Evolutionary conservation across 1,284 basidiomycete genomes (phyloP), one percentile per base, ranked within the genome.

Genomic region (Ceraceosorus guamensis): DNA sequence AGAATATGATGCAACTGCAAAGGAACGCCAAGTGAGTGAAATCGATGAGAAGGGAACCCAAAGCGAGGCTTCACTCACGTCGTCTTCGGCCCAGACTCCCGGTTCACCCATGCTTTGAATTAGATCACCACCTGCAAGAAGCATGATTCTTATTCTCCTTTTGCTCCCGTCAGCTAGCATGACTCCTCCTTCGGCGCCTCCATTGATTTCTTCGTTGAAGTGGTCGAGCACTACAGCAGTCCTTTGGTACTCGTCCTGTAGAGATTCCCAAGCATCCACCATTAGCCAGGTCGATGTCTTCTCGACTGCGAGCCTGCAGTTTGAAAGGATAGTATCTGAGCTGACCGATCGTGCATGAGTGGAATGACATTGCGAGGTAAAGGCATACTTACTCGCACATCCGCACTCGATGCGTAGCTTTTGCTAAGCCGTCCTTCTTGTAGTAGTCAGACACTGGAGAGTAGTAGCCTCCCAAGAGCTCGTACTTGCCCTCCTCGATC

Each of bases 71-170:
- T 11, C n/a, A 61, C 85, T 76, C 67, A 92, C 88, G 82, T 99
- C 95, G 58, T 84, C 83, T 68, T 91, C 87, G 53, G 87, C 86
- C 95, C 95, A 99, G 24, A 99, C 91, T 11, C 95, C 95, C n/a
- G 91, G 91, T 78, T 97, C 91, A 66, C 89, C 90, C 87, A 98
- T 97, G 52, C 91, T 95, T 75, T 91, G 87, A 76, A 98, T 98
- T 67, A 99, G 81, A 78, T 99, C 93, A 30, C 89, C 92, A 39
- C 93, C 95, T 2, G 95, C 95, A 53, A 99, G 83, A 32, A 99
- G 84, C 87, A 98, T 92, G 66, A 97, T 83, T 68, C 82, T 80
- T 62, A 79, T 66, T 18, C 57, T 66, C 41, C 61, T 57, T 16
- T 68, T 57, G 13, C 59, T 54, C 8, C 73, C 73, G 46, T 73